Evolutionary conservation across 148 eudicot species (phyloP), one percentile per base, ranked within the genome.

Genomic region (Rhododendron ovatum): DNA sequence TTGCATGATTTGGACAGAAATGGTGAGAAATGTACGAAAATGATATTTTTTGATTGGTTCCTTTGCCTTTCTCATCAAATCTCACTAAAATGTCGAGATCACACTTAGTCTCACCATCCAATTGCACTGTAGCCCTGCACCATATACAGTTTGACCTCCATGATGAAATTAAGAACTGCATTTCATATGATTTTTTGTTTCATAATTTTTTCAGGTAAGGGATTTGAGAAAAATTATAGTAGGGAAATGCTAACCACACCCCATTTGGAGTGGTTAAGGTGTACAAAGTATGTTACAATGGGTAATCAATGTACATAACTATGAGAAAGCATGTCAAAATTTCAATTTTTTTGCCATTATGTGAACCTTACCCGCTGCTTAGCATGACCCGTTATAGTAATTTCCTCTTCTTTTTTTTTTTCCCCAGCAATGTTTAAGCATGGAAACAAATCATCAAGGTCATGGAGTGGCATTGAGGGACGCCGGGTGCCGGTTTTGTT

Each of bases 381-480:
- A 13, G 18, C 39, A 12, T 15, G 76, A 71, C 20, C 20, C 8
- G 20, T 41, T 78, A 43, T 22, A 2, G 28, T 55, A 22, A 55
- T 11, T 14, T 47, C 80, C 39, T 17, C 7, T 37, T 3, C 28
- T 73, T 57, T 75, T 63, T 37, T n/a, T 24, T 11, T 18, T 3
- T 67, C 1, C 4, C 65, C 90, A 87, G 87, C 24, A 47, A 91
- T 91, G 92, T 51, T 76, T 57, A 89, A 85, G 82, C 87, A 84
- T 48, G 89, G 87, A 47, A 90, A 57, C 82, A 87, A 85, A 47
- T 74, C 84, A 55, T 73, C 83, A 24, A 82, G 57, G 88, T 50
- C 55, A 77, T 50, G 87, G 65, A 91, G 80, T 83, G 83, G 85
- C 30, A 57, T 50, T 83, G 73, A 43, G 85, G 87, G 74, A 53